These are phyloP conservation scores for Melanogaster broomeanus DNA, from an alignment of 768 basidiomycete genomes.

Conservation along the genomic window DNA sequence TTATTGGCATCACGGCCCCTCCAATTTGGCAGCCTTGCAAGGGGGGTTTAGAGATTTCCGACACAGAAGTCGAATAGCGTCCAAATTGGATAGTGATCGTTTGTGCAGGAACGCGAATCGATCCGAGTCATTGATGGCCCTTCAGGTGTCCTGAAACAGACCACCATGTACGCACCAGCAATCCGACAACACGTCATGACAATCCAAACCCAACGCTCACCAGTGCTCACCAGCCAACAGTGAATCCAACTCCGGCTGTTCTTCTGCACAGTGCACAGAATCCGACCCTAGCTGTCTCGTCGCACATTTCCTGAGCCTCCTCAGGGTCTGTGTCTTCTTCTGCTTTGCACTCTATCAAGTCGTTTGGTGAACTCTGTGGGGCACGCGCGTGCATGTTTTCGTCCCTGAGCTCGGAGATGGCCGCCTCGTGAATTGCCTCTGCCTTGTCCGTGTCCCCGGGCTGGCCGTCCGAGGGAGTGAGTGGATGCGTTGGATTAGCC, in stretches of 20 bases:
- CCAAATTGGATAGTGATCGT: too few species aligned
- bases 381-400: constrained; percentile 59
- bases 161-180: background rate
- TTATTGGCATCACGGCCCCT: too few species aligned
- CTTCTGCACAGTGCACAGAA: constrained; percentile 72
- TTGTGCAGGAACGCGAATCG: too few species aligned
- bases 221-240: constrained; percentile 61
- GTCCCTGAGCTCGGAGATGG: constrained; percentile 66
- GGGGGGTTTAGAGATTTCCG: too few species aligned
- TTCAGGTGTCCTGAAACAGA: constrained; percentile 57
- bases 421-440: constrained; percentile 66
- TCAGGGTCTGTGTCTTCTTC: constrained; percentile 51
- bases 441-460: constrained; percentile 49
- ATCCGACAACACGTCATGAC: too few species aligned
- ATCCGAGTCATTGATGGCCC: constrained; percentile 73
- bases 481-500: too few species aligned
- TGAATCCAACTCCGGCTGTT: constrained; percentile 67
- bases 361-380: constrained; percentile 68
- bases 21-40: too few species aligned
- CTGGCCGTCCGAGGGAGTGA: too few species aligned
- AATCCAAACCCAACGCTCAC: too few species aligned
- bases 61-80: too few species aligned
- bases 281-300: constrained; percentile 66
- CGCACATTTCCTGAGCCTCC: constrained; percentile 52
- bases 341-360: constrained; percentile 61